phyloP scores from a whole-genome alignment of 306 rosid species.

The Cicer bijugum region DNA sequence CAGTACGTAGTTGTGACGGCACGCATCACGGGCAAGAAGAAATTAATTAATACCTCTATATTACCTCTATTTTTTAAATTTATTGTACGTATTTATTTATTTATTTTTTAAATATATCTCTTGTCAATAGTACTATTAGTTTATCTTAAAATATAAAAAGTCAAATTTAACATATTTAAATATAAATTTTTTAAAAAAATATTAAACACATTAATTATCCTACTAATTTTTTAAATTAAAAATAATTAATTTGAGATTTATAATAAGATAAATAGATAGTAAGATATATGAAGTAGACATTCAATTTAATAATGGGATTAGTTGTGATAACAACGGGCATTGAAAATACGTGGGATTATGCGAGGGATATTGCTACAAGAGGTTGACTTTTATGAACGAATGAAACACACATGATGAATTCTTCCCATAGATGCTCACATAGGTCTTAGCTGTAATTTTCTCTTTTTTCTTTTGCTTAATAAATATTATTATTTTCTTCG shows the following conservation, averaged over 20 bases:
- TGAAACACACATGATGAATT: conserved; percentile 29
- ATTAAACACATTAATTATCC: no score
- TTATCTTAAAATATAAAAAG: no score
- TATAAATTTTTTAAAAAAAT: no score
- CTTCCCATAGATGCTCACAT: conserved; percentile 48
- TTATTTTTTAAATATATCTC: no score
- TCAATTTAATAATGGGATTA: conserved; percentile 49
- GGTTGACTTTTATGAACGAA: conserved; percentile 54
- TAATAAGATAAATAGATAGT: neutral
- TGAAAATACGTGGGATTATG: conserved; percentile 41
- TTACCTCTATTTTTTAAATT: no score
- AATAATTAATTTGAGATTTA: no score
- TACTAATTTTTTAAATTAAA: no score
- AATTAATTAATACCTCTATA: conserved; percentile 7
- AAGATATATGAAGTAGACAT: conserved; percentile 40
- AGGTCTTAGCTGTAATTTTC: conserved; percentile 49
- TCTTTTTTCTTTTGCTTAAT: neutral
- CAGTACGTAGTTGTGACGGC: conserved; percentile 65
- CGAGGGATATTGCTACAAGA: conserved; percentile 37
- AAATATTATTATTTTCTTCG: conserved; percentile 32
- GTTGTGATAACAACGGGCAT: conserved; percentile 39
- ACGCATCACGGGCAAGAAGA: conserved; percentile 62
- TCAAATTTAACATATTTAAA: no score
- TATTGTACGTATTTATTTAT: no score
- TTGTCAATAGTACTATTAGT: no score